Evolutionary conservation across 371 early-diverging fungal species (phyloP), one percentile per base, ranked within the genome.

Genomic region (Apophysomyces sp.): DNA sequence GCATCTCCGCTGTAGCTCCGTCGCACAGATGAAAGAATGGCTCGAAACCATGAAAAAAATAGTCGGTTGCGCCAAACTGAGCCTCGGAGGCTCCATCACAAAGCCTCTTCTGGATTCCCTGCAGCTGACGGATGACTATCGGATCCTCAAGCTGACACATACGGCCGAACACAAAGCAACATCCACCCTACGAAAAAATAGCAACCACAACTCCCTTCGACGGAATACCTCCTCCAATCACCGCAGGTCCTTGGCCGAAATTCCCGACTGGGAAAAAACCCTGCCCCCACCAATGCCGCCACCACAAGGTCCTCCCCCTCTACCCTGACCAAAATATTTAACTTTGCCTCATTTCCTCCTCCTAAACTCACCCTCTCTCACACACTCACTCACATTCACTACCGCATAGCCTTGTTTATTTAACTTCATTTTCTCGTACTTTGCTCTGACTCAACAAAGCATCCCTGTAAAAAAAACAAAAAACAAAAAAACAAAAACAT

Each of bases 271-370:
- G 78, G 74, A 72, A 57, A 58, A 57, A 13, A 61, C 55, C 7
- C 27, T 78, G 30, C 78, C 78, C 21, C 75, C 78, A 28, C 78
- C 72, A 58, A 53, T 70, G 53, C 78, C 78, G 18, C 74, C 74
- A 11, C 78, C 78, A 12, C 62, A 40, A 32, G 21, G 16, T 18
- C 49, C 49, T n/a, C 34, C 34, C 34, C 34, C 13, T 34, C 13
- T 34, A 13, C 34, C 34, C 34, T 34, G n/a, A n/a, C n/a, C n/a
- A n/a, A n/a, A n/a, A n/a, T n/a, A n/a, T n/a, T n/a, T n/a, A n/a
- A n/a, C n/a, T n/a, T n/a, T n/a, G n/a, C n/a, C n/a, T n/a, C n/a
- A n/a, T n/a, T n/a, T n/a, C n/a, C n/a, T 34, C 34, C 34, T 8
- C 8, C 34, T 11, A 34, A 34, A 2, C 34, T 34, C 34, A 34